Conservation (phyloP, 2,329 filamentous ascomycete species). For the Apiospora sp. region DNA sequence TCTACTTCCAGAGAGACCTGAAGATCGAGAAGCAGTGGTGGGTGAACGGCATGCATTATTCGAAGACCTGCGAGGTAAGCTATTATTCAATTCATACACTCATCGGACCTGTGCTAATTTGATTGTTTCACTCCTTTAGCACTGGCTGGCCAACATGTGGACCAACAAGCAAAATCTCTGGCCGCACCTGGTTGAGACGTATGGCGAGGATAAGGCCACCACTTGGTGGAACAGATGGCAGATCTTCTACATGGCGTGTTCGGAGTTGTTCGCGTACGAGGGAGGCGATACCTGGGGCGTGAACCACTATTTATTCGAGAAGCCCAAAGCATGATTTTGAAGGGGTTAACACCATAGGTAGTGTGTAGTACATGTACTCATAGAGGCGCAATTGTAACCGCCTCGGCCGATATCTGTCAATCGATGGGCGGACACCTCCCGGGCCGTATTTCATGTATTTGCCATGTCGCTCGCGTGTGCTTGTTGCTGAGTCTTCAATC, state of each 20-base stretch:
- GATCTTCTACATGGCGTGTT: conserved; percentile 76
- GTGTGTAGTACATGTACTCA: conserved; percentile 12
- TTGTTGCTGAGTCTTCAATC: neutral
- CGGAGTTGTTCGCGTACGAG: conserved; percentile 72
- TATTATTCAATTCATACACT: neutral
- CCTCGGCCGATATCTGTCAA: neutral
- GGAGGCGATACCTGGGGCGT: conserved; percentile 75
- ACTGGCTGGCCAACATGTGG: conserved; percentile 70
- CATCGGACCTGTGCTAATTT: neutral
- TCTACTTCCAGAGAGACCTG: conserved; percentile 72
- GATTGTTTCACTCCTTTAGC: conserved; percentile 42
- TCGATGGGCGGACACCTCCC: neutral
- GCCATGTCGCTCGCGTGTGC: neutral
- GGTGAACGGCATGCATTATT: conserved; percentile 74
- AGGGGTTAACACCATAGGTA: conserved; percentile 16
- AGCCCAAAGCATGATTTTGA: conserved; percentile 42
- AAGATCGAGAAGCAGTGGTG: conserved; percentile 72
- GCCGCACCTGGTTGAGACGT: conserved; percentile 70
- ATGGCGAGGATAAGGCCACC: conserved; percentile 64
- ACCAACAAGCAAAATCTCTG: conserved; percentile 66
- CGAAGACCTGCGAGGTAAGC: conserved; percentile 71
- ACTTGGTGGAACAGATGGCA: conserved; percentile 77
- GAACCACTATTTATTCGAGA: conserved; percentile 72
- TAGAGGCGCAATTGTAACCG: neutral
- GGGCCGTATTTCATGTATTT: neutral